Conservation (phyloP, 1,139 yeast genomes). For the Meyerozyma carpophila region DNA sequence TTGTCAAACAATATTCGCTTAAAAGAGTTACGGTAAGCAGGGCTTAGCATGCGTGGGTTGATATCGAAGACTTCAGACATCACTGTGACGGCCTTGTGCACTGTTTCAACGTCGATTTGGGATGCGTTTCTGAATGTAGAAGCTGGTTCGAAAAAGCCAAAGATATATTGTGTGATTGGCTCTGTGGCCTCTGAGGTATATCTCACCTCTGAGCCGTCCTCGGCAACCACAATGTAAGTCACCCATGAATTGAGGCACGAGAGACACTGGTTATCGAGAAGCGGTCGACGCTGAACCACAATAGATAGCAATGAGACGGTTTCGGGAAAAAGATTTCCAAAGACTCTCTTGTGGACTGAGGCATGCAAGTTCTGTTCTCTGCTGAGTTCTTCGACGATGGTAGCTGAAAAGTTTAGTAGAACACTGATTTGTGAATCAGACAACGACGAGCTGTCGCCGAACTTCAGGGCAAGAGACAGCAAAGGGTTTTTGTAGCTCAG, state of each 20-base stretch:
- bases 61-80: conserved; percentile 44
- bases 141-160: conserved; percentile 16
- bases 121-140: conserved; percentile 6
- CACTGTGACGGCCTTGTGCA: conserved; percentile 27
- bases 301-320: conserved; percentile 5
- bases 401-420: conserved; percentile 23
- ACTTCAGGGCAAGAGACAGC: background rate
- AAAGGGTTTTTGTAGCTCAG: conserved; percentile 9
- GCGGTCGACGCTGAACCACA: conserved; percentile 5
- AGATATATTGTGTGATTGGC: conserved; percentile 13
- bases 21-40: conserved; percentile 17
- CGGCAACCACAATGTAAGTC: conserved; percentile 28
- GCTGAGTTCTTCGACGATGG: conserved; percentile 51
- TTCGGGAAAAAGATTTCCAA: background rate
- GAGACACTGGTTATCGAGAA: conserved; percentile 8
- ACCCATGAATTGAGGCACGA: conserved; percentile 32
- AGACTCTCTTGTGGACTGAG: background rate
- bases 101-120: conserved; percentile 13
- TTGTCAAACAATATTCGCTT: conserved; percentile 31
- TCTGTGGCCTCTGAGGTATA: conserved; percentile 19
- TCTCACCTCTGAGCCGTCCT: conserved; percentile 29
- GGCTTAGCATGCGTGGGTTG: conserved; percentile 35
- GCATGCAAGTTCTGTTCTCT: conserved; percentile 10
- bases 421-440: conserved; percentile 6
- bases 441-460: background rate